Conservation (phyloP, 2,329 filamentous ascomycete genomes). For the Pseudofabraea citricarpa region DNA sequence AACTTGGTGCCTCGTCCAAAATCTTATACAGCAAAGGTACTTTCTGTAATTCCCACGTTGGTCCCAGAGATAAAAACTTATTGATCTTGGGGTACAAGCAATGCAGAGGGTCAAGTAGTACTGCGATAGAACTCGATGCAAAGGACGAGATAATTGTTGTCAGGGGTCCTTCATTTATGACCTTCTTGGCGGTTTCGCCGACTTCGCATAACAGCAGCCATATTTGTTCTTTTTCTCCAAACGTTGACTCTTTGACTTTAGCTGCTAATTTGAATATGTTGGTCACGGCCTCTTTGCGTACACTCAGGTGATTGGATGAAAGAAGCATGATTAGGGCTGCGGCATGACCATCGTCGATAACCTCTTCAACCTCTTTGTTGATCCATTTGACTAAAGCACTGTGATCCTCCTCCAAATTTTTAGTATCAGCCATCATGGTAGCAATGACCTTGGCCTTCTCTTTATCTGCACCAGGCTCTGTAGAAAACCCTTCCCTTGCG, state of each 20-base stretch:
- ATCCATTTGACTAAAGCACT: constrained; percentile 59
- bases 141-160: constrained; percentile 75
- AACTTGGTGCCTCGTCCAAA: constrained; percentile 59
- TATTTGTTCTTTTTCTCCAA: constrained; percentile 71
- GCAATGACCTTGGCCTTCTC: constrained; percentile 13
- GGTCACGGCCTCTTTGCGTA: constrained; percentile 72
- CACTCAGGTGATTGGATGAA: constrained; percentile 67
- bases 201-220: constrained; percentile 78
- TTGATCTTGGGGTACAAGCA: constrained; percentile 84
- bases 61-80: constrained; percentile 72
- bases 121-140: constrained; percentile 61
- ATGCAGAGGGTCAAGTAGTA: constrained; percentile 73
- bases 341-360: constrained; percentile 73
- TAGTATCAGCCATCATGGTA: constrained; percentile 10
- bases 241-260: constrained; percentile 61
- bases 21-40: constrained; percentile 66
- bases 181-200: constrained; percentile 62
- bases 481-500: not conserved
- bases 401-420: constrained; percentile 35
- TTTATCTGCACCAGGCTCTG: constrained; percentile 2
- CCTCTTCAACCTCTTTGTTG: constrained; percentile 71
- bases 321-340: constrained; percentile 69
- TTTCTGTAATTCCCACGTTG: constrained; percentile 69
- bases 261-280: constrained; percentile 62
- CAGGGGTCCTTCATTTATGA: constrained; percentile 52